These are phyloP conservation scores for Senecio squalidus DNA, from an alignment of 140 eudicot species.

Conservation along the genomic window DNA sequence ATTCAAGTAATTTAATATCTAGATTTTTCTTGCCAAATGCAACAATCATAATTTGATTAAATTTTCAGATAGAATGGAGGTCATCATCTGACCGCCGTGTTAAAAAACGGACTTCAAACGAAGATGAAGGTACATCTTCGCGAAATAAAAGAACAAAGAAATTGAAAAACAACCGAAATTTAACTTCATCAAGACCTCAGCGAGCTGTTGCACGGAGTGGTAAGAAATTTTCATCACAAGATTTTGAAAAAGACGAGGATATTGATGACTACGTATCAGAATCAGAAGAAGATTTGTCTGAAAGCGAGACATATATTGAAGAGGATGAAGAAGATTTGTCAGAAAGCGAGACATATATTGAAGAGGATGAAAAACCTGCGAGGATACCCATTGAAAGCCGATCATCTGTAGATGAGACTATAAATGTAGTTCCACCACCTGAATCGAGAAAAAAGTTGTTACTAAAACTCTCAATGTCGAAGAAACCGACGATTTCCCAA, in stretches of 20 bases:
- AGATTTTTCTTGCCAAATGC: conserved; percentile 12
- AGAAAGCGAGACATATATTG: conserved; percentile 43
- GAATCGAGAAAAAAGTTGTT: conserved; percentile 42
- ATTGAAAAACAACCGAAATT: conserved; percentile 29
- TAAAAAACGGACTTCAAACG: conserved; percentile 48
- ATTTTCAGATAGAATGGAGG: conserved; percentile 49
- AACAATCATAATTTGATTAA: background rate
- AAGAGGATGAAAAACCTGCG: conserved; percentile 13
- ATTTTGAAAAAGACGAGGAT: conserved; percentile 40
- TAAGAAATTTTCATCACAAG: conserved; percentile 34
- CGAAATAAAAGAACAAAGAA: conserved; percentile 50
- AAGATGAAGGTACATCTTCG: conserved; percentile 50
- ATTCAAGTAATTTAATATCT: too few relatives aligned
- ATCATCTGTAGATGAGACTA: conserved; percentile 1
- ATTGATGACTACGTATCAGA: conserved; percentile 49
- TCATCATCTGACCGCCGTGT: conserved; percentile 53
- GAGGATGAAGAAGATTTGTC: conserved; percentile 33
- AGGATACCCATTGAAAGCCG: conserved; percentile 6
- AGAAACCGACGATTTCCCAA: conserved; percentile 32
- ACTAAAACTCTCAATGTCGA: conserved; percentile 45
- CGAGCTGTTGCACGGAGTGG: conserved; percentile 71
- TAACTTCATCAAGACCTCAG: conserved; percentile 66
- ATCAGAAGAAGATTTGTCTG: conserved; percentile 48
- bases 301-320: conserved; percentile 36
- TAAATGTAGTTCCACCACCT: conserved; percentile 26